phyloP scores from a whole-genome alignment of 2,329 filamentous ascomycete genomes.

The Aureobasidium vineae region DNA sequence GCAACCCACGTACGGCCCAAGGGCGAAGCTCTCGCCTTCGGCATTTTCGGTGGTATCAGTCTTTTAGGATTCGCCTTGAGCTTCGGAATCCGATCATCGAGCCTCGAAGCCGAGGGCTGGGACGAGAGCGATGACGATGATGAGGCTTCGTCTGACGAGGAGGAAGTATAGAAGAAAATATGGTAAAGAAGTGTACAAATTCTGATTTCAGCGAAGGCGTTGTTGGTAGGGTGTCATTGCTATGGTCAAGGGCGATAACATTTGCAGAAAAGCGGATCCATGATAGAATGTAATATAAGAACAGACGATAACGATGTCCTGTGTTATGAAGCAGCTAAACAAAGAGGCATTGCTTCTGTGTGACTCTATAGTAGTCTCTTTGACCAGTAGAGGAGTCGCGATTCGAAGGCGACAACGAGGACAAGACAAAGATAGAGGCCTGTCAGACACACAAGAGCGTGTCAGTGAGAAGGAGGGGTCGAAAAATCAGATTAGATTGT shows the following conservation, averaged over 20 bases:
- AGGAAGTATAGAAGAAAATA: conserved; percentile 36
- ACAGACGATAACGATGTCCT: not conserved
- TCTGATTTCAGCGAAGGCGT: conserved; percentile 27
- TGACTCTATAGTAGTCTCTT: not conserved
- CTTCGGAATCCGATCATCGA: conserved; percentile 68
- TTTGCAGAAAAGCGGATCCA: conserved; percentile 11
- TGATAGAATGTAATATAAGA: conserved; percentile 9
- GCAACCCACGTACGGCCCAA: conserved; percentile 71
- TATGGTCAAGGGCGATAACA: conserved; percentile 3
- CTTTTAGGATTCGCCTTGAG: conserved; percentile 78
- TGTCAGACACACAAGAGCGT: not conserved
- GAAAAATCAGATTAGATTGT: conserved; percentile 24
- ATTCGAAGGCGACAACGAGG: not conserved
- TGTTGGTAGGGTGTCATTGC: conserved; percentile 17
- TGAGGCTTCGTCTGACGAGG: conserved; percentile 49
- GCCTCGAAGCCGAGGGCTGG: conserved; percentile 59
- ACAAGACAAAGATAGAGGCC: not conserved
- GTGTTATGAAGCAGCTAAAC: not conserved
- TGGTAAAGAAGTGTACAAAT: not conserved
- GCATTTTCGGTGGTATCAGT: conserved; percentile 78
- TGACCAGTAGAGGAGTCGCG: not conserved
- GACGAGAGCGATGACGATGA: conserved; percentile 44
- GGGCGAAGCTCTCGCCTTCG: conserved; percentile 83
- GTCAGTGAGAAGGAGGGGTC: not conserved
- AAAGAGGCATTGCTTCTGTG: not conserved